Conservation (phyloP, 2,329 filamentous ascomycete species). For the Aspergillus awamori region DNA sequence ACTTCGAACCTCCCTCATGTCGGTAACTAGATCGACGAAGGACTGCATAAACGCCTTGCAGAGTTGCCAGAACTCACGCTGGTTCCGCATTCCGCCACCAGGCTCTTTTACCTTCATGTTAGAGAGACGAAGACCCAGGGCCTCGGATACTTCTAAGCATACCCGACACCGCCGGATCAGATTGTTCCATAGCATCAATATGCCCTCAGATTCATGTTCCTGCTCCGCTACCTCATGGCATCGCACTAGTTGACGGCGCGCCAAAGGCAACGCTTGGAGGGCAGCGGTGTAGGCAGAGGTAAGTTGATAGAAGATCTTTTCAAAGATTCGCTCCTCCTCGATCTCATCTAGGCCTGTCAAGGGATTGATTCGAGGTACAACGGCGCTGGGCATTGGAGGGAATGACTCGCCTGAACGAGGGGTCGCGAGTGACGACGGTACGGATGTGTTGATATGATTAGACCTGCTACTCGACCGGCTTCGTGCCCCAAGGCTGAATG, state of each 20-base stretch:
- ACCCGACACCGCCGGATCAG: slow-evolving; percentile 72
- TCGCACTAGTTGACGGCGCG: slow-evolving; percentile 67
- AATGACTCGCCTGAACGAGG: slow-evolving; percentile 85
- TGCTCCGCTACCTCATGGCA: slow-evolving; percentile 67
- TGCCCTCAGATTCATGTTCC: slow-evolving; percentile 60
- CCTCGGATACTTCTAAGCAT: slow-evolving; percentile 72
- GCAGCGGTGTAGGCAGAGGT: slow-evolving; percentile 74
- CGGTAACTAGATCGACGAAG: slow-evolving; percentile 51
- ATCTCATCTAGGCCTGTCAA: slow-evolving; percentile 65
- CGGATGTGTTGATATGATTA: slow-evolving; percentile 53
- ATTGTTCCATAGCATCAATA: slow-evolving; percentile 67
- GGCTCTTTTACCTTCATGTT: slow-evolving; percentile 85
- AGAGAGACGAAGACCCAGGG: slow-evolving; percentile 71
- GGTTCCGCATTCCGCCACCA: slow-evolving; percentile 63
- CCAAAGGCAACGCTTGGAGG: slow-evolving; percentile 69
- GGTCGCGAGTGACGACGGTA: slow-evolving; percentile 59
- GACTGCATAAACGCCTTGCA: slow-evolving; percentile 64
- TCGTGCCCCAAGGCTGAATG: slow-evolving; percentile 39
- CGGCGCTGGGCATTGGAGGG: slow-evolving; percentile 51
- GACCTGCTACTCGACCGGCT: slow-evolving; percentile 56
- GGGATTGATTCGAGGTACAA: slow-evolving; percentile 54
- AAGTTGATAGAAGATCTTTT: slow-evolving; percentile 77
- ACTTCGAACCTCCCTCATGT: slow-evolving; percentile 50
- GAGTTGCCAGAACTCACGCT: slow-evolving; percentile 66
- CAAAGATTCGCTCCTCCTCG: slow-evolving; percentile 80